Conservation (phyloP, 768 basidiomycete genomes). For the Calvatia gigantea region DNA sequence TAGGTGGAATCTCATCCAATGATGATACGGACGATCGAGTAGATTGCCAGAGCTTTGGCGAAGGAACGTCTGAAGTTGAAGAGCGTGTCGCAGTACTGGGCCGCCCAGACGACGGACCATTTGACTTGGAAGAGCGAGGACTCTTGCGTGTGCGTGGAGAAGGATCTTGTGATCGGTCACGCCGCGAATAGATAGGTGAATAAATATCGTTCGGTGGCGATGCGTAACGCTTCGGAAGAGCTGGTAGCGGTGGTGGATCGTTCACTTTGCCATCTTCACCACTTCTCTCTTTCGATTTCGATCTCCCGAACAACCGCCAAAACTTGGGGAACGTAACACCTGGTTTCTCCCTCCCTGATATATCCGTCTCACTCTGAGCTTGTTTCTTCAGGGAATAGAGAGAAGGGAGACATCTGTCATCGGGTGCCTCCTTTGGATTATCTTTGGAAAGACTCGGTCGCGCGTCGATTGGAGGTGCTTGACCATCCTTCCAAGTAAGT, state of each 20-base stretch:
- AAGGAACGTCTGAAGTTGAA: conserved; percentile 58
- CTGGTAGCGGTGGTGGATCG: conserved; percentile 5
- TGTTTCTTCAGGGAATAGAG: conserved; percentile 6
- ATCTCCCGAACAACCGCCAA: conserved; percentile 4
- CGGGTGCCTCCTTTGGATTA: neutral
- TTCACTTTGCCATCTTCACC: neutral
- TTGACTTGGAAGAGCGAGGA: neutral
- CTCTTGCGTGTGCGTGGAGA: neutral
- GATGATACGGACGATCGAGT: conserved; percentile 58
- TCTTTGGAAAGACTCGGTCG: neutral
- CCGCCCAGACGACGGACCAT: conserved; percentile 16
- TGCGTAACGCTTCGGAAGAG: conserved; percentile 3
- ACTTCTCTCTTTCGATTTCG: conserved; percentile 6
- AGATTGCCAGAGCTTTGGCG: conserved; percentile 44
- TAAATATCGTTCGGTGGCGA: neutral
- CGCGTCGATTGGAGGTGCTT: neutral
- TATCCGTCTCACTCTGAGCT: conserved; percentile 1
- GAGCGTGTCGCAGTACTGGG: conserved; percentile 52
- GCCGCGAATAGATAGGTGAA: conserved; percentile 1
- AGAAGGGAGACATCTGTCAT: conserved; percentile 3
- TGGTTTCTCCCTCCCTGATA: neutral
- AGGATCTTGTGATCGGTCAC: neutral
- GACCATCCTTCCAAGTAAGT: neutral
- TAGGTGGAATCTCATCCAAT: conserved; percentile 38
- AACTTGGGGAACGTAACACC: neutral